Base-by-base conservation (phyloP, 148 eudicot species). In the Vaccinium corymbosum region DNA sequence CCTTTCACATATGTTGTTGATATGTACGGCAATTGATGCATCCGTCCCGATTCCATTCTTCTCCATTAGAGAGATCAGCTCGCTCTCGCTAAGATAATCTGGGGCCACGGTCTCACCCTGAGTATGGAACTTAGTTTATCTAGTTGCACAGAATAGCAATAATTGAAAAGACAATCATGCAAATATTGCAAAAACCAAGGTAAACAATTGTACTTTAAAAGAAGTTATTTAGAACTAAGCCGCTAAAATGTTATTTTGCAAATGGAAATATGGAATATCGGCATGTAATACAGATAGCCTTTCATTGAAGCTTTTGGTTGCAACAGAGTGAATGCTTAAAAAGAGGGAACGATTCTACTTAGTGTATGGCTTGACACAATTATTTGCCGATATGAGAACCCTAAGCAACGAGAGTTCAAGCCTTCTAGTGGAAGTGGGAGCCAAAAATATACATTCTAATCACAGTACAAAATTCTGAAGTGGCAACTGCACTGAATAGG, bases 21-120 rank as follows among this genome's bases (percentile, higher is more conserved):
- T 94, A 89, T 95, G 98, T 11, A 95, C 98, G 55, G 98, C 90
- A 86, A 95, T 95, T 4, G 98, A 95, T 84, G 98, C 98, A 88
- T 95, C 98, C 52, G 98, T 95, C 55, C 98, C 98, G 84, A 95
- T 95, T 87, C 97, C 98, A 84, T 95, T 90, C 88, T 95, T 95
- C 87, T 95, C 98, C 98, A 95, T 95, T 29, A 95, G 89, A n/a
- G 98, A 93, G 83, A 95, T 95, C 57, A 95, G 90, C 90, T 95
- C 98, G 89, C 98, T 95, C 85, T 95, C 98, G 50, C 87, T 93
- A 35, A 94, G 97, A 88, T 90, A 94, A 90, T 94, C 98, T 71
- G 98, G 98, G 77, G 98, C 93, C 11, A 84, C 84, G 15, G 98
- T 95, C 46, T 86, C 87, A 20, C 98, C 98, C 98, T 95, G 82